Conservation (phyloP, 257 asterid genomes). For the Schizonepeta tenuifolia region DNA sequence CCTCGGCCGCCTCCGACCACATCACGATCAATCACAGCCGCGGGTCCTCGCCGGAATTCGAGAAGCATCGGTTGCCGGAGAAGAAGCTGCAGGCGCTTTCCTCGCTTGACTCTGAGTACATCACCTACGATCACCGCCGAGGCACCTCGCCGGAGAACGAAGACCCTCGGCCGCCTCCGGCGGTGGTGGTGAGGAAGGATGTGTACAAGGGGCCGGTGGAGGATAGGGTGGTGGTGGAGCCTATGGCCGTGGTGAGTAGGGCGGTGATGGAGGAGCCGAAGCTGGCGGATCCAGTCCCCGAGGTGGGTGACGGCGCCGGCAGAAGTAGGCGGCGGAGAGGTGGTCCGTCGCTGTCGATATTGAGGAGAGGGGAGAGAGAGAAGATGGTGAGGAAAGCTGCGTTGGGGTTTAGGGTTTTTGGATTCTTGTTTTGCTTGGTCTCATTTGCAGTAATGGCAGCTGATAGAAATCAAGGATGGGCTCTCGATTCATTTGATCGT, state of each 20-base stretch:
- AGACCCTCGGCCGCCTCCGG: constrained; percentile 33
- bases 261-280: constrained; percentile 40
- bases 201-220: constrained; percentile 44
- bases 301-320: constrained; percentile 39
- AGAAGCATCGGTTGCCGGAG: constrained; percentile 38
- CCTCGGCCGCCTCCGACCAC: constrained; percentile 56
- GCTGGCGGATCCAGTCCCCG: constrained; percentile 33
- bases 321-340: constrained; percentile 38
- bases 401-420: constrained; percentile 64
- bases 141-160: constrained; percentile 45
- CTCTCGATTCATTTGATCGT: constrained; percentile 63
- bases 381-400: constrained; percentile 56
- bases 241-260: constrained; percentile 40
- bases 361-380: constrained; percentile 47
- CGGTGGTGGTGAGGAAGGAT: constrained; percentile 40
- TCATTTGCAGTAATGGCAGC: constrained; percentile 76
- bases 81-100: constrained; percentile 51
- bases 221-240: constrained; percentile 40
- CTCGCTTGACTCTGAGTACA: constrained; percentile 54
- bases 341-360: constrained; percentile 45
- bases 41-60: constrained; percentile 46
- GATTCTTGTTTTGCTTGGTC: constrained; percentile 61
- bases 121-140: constrained; percentile 40
- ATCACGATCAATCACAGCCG: constrained; percentile 41
- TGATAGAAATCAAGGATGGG: constrained; percentile 72